Base-by-base conservation (phyloP, 495 filamentous ascomycete species). In the Chaetomidium leptoderma region DNA sequence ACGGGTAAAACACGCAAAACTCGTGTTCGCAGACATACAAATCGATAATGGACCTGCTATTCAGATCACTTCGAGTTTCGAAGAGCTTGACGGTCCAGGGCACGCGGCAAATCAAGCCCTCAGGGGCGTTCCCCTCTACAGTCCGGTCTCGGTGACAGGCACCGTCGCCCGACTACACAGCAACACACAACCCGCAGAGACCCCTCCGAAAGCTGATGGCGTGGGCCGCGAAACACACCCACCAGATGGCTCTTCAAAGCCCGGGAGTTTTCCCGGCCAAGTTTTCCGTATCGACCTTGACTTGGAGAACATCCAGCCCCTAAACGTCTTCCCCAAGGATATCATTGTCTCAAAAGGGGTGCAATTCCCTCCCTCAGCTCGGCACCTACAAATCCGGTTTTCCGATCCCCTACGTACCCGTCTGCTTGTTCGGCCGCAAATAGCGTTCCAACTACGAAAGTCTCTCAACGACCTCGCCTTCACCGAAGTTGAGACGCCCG, bases 321-420 rank as follows among this genome's bases (percentile, higher is more conserved):
- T 97, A 5, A 96, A 96, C 59, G 74, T 81, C 2, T 89, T 97
- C 47, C 83, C 89, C 2, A 80, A 81, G 45, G 82, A 93, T 53
- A 83, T 95, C 35, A 83, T 92, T 50, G 78, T 90, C 63, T 87
- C 84, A 1, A 73, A 80, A 14, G 82, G 86, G 50, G 87, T 84
- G 21, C 78, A 83, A 1, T 95, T 91, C 65, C 79, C 87, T 3
- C 81, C 85, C 0, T 78, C 89, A 53, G 77, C 87, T 29, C 84
- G 93, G 27, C 89, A 97, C 71, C 76, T 98, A 9, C 92, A 97
- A 64, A 75, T 97, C 7, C 86, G 92, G 13, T 88, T 86, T 17
- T 81, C 88, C 59, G 64, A 71, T 13, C 64, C 78, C 13, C 72
- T 96, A 0, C 80, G 81, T 7, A 68, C 85, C 7, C 83, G 91